A percentile compares a stretch with the other conserved stretches of the same genome.
These are phyloP conservation scores for Licmophora abbreviata DNA, from an alignment of 108 stramenopile genomes.

Conservation along the genomic window DNA sequence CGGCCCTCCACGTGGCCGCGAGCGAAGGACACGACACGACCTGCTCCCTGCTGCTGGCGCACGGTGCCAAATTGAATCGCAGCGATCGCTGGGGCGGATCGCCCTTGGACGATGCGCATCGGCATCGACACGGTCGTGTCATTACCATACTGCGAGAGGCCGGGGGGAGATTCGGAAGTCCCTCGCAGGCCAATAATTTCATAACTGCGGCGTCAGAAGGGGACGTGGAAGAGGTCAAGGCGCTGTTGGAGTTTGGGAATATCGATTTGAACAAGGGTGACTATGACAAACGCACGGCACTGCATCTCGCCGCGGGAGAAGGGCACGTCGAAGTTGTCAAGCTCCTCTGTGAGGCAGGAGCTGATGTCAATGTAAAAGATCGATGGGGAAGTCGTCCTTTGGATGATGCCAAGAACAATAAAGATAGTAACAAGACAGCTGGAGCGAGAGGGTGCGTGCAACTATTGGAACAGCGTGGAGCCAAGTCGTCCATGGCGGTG, in stretches of 20 bases:
- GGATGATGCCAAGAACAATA: conserved; percentile 48
- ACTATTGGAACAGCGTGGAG: conserved; percentile 38
- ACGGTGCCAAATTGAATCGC: conserved; percentile 45
- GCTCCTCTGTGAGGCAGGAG: conserved; percentile 49
- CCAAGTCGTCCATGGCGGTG: conserved; percentile 4
- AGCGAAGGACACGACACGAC: conserved; percentile 55
- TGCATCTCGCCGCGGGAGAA: conserved; percentile 69
- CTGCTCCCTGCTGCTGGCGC: conserved; percentile 25
- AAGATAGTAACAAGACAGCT: conserved; percentile 12
- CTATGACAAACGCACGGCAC: conserved; percentile 71
- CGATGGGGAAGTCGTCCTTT: conserved; percentile 69
- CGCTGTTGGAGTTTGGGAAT: conserved; percentile 29
- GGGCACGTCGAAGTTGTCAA: conserved; percentile 46
- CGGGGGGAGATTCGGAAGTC: conserved; percentile 50
- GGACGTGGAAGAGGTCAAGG: conserved; percentile 52
- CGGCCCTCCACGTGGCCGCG: conserved; percentile 53
- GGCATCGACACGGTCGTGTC: conserved; percentile 49
- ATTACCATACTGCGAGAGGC: conserved; percentile 28
- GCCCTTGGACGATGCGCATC: conserved; percentile 68
- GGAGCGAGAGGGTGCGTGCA: too few species aligned
- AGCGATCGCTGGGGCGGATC: conserved; percentile 68
- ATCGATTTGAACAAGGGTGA: conserved; percentile 58
- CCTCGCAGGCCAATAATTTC: conserved; percentile 40
- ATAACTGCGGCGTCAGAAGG: conserved; percentile 58
- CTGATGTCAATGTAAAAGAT: conserved; percentile 63